Conservation (phyloP, 345 rosid species). For the Citrus reticulata region DNA sequence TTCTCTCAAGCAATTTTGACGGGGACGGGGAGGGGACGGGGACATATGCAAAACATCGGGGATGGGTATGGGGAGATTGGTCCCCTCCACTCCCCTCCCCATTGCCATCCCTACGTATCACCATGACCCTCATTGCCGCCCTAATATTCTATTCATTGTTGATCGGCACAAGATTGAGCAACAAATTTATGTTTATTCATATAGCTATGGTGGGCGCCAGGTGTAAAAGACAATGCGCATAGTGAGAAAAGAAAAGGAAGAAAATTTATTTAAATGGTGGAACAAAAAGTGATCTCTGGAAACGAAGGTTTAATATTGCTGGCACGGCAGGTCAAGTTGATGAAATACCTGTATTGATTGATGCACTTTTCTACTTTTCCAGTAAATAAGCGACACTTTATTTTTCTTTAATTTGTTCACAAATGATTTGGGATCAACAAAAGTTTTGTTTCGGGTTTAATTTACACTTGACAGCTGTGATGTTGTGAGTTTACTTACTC, state of each 20-base stretch:
- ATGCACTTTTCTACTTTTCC: background rate
- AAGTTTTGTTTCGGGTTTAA: background rate
- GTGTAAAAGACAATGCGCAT: background rate
- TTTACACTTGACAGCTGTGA: background rate
- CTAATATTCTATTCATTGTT: too few relatives aligned
- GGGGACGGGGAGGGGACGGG: too few relatives aligned
- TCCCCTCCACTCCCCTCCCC: too few relatives aligned
- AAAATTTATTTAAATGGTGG: background rate
- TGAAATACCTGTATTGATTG: background rate
- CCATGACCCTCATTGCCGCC: too few relatives aligned
- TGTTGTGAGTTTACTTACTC: background rate
- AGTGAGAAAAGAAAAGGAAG: background rate
- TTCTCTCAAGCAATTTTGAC: too few relatives aligned
- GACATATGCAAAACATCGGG: too few relatives aligned
- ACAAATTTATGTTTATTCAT: background rate
- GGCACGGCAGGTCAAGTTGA: too few relatives aligned
- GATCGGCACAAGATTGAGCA: too few relatives aligned
- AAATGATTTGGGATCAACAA: background rate
- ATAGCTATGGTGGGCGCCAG: background rate
- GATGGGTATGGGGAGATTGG: too few relatives aligned
- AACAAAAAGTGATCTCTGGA: background rate
- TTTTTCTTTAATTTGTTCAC: background rate
- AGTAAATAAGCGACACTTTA: background rate
- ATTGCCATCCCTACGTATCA: too few relatives aligned
- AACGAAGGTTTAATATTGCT: background rate